phyloP scores from a whole-genome alignment of 1,284 basidiomycete species.

The Leccinum solheimii region DNA sequence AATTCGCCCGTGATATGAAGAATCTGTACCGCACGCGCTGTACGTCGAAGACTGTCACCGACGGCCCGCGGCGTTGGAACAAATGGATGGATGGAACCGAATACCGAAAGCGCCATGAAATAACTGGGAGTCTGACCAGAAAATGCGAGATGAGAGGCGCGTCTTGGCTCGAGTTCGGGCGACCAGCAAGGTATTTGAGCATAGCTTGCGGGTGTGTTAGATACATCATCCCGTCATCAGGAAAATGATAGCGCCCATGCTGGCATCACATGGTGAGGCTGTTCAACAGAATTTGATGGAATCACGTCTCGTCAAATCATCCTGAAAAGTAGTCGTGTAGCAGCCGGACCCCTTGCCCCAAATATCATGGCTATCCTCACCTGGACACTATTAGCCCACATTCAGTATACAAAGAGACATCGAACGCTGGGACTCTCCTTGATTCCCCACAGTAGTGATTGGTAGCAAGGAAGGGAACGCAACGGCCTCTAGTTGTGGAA shows the following conservation, averaged over 20 bases:
- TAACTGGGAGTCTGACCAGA: conserved; percentile 10
- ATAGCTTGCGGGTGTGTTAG: not conserved
- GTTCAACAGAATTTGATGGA: conserved; percentile 9
- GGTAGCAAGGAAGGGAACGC: too few relatives aligned
- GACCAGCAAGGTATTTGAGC: not conserved
- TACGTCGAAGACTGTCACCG: not conserved
- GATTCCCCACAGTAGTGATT: too few relatives aligned
- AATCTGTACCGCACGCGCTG: conserved; percentile 4
- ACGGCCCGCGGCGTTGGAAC: not conserved
- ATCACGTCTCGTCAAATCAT: not conserved
- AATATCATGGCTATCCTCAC: not conserved
- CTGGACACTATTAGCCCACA: too few relatives aligned
- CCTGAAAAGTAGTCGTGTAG: not conserved
- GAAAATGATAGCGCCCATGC: not conserved
- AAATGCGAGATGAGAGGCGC: not conserved
- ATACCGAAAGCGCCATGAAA: conserved; percentile 3
- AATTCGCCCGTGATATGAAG: conserved; percentile 21
- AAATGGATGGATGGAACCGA: conserved; percentile 1
- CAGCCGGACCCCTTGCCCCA: not conserved
- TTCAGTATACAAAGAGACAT: too few relatives aligned
- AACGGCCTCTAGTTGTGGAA: too few relatives aligned
- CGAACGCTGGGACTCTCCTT: too few relatives aligned
- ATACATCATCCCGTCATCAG: not conserved
- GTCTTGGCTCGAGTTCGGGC: too few relatives aligned
- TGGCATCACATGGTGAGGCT: not conserved